A percentile compares a stretch with the other conserved stretches of the same genome.
Evolutionary conservation across 1,284 basidiomycete genomes (phyloP).

Genomic region (Trametes hirsuta): DNA sequence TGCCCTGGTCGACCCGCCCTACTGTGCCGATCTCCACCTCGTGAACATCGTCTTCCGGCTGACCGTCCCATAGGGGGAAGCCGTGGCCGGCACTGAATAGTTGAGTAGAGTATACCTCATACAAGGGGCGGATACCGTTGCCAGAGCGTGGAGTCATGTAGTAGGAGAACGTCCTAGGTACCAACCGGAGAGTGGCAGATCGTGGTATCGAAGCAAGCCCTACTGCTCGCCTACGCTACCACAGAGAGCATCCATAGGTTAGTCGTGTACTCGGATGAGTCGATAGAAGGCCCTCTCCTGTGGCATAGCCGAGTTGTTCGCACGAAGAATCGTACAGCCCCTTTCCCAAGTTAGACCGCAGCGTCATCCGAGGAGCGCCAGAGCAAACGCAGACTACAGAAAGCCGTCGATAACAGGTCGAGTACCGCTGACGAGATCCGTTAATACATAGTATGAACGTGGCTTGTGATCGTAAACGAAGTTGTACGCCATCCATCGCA

Average conservation of each 20-base stretch:
- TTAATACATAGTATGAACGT: no score
- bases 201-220: no score
- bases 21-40: constrained; percentile 22
- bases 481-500: no score
- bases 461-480: no score
- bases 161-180: no score
- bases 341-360: no score
- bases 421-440: no score
- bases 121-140: not conserved
- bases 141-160: not conserved
- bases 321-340: not conserved
- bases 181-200: no score
- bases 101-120: not conserved
- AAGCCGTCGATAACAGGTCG: no score
- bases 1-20: constrained; percentile 15
- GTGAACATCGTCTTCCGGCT: not conserved
- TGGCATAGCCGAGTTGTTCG: not conserved
- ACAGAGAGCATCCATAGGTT: not conserved
- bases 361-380: no score
- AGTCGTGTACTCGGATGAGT: not conserved
- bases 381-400: no score
- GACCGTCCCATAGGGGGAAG: constrained; percentile 14
- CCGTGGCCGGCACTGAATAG: constrained; percentile 1
- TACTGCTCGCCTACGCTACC: not conserved
- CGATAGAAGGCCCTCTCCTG: not conserved